Evolutionary conservation across 192 early-diverging fungal species (phyloP).

Genomic region (Coemansia javaensis): DNA sequence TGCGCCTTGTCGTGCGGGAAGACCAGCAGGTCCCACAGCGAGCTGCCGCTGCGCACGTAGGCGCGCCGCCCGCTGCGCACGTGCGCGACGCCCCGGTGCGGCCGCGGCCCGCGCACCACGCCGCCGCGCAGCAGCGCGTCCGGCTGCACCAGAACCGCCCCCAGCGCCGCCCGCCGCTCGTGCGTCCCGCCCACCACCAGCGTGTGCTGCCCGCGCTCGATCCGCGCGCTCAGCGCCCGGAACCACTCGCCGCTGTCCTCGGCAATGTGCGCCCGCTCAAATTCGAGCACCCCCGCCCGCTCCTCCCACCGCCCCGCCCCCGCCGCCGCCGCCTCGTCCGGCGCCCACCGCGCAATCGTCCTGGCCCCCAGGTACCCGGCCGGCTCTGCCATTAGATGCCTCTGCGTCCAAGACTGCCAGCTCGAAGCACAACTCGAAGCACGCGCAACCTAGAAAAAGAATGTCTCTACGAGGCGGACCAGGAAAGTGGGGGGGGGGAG

Average conservation of each 20-base stretch:
- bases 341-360: not conserved
- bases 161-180: constrained; percentile 14
- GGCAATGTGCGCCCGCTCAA: constrained; percentile 4
- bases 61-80: constrained; percentile 2
- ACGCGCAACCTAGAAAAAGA: no score
- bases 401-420: no score
- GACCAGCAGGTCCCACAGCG: constrained; percentile 40
- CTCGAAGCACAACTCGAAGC: no score
- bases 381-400: no score
- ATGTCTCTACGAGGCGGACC: no score
- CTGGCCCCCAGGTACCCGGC: not conserved
- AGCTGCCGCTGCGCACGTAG: constrained; percentile 32
- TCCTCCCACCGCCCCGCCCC: constrained; percentile 7
- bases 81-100: constrained; percentile 10
- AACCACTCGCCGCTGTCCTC: constrained; percentile 5
- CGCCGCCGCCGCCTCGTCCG: not conserved
- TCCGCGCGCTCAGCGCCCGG: constrained; percentile 13
- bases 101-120: constrained; percentile 6
- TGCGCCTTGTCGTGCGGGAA: constrained; percentile 43
- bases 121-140: constrained; percentile 5
- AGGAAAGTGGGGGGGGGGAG: no score
- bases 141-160: constrained; percentile 12
- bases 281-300: constrained; percentile 1
- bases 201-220: constrained; percentile 28
- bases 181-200: constrained; percentile 22